phyloP scores from a whole-genome alignment of 169 alveolate species.

The Plasmodium inui region DNA sequence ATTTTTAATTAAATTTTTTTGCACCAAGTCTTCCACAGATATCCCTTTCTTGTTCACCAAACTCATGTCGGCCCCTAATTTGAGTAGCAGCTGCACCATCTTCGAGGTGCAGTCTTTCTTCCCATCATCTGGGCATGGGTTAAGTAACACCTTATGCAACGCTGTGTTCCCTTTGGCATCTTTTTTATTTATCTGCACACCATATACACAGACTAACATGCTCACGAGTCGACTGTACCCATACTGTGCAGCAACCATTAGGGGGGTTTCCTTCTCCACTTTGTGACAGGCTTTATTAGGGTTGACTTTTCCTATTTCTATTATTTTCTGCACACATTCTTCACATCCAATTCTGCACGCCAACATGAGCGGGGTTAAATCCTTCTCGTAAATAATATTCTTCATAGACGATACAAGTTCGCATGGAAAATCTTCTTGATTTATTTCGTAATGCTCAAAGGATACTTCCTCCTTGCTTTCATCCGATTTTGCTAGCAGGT shows the following conservation, averaged over 20 bases:
- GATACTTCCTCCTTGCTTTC: slow-evolving; percentile 45
- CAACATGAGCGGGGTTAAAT: slow-evolving; percentile 84
- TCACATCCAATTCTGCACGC: slow-evolving; percentile 84
- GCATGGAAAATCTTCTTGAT: slow-evolving; percentile 30
- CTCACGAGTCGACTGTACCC: slow-evolving; percentile 86
- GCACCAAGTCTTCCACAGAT: slow-evolving; percentile 71
- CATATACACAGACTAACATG: slow-evolving; percentile 81
- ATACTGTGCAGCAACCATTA: slow-evolving; percentile 90
- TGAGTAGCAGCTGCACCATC: slow-evolving; percentile 71
- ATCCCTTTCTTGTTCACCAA: slow-evolving; percentile 76
- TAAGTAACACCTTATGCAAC: slow-evolving; percentile 80
- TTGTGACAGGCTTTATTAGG: slow-evolving; percentile 81
- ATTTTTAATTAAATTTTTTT: slow-evolving; percentile 50
- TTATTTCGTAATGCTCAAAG: slow-evolving; percentile 70
- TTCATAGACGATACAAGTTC: slow-evolving; percentile 63
- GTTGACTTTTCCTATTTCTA: slow-evolving; percentile 79
- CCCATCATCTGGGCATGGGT: slow-evolving; percentile 10
- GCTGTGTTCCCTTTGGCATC: slow-evolving; percentile 88
- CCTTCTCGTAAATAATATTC: slow-evolving; percentile 56
- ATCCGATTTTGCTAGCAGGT: slow-evolving; percentile 38
- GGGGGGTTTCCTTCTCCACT: slow-evolving; percentile 81
- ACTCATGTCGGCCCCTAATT: slow-evolving; percentile 79
- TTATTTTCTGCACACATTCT: slow-evolving; percentile 77
- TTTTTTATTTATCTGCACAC: slow-evolving; percentile 84
- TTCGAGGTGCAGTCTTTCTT: slow-evolving; percentile 4